These are phyloP conservation scores for Termitomyces sp. DNA, from an alignment of 768 basidiomycete species.

Conservation along the genomic window DNA sequence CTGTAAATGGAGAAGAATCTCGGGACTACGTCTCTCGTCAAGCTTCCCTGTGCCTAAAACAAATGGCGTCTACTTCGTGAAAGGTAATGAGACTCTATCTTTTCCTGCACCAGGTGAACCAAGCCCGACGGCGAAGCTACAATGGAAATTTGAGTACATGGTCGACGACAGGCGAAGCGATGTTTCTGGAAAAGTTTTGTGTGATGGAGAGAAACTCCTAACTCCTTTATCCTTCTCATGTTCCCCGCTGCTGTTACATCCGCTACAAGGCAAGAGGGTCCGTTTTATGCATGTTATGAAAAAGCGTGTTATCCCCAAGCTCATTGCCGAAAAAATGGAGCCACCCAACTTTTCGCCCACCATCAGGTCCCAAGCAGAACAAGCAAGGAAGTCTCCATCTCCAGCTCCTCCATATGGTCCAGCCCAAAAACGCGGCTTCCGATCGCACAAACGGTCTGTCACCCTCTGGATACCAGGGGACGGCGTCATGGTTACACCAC, in stretches of 20 bases:
- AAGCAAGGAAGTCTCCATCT: not conserved
- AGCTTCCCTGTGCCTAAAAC: constrained; percentile 63
- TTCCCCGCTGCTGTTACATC: constrained; percentile 60
- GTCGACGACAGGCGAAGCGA: constrained; percentile 56
- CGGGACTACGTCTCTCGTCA: constrained; percentile 75
- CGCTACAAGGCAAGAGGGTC: constrained; percentile 59
- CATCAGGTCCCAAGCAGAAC: not conserved
- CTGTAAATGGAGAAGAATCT: constrained; percentile 58
- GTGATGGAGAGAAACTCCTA: constrained; percentile 67
- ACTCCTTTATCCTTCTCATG: constrained; percentile 74
- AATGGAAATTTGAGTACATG: constrained; percentile 78
- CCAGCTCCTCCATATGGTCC: not conserved
- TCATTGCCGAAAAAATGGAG: constrained; percentile 56
- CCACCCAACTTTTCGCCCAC: constrained; percentile 25
- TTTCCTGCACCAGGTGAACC: constrained; percentile 15
- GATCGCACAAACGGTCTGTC: constrained; percentile 22
- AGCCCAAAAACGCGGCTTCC: constrained; percentile 10
- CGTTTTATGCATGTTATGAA: constrained; percentile 65
- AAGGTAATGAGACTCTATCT: constrained; percentile 50
- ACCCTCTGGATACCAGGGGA: constrained; percentile 17
- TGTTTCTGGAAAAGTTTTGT: constrained; percentile 34
- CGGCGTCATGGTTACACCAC: not conserved
- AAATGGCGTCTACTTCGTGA: constrained; percentile 73
- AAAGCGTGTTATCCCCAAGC: constrained; percentile 63
- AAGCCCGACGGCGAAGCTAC: constrained; percentile 31